Conservation (phyloP, 805 yeast species). For the Barnettozyma botsteinii region DNA sequence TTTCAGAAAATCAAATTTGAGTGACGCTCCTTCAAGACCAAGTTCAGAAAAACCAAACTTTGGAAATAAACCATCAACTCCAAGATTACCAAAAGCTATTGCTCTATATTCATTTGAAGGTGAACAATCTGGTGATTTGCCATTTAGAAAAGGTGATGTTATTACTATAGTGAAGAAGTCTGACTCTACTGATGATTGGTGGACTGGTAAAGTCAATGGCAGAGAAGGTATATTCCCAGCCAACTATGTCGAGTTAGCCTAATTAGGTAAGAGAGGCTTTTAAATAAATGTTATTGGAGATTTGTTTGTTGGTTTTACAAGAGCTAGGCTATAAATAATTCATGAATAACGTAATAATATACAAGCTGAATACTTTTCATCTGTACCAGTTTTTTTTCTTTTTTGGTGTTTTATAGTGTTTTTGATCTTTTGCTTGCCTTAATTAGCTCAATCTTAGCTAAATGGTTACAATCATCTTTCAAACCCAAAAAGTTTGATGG, state of each 20-base stretch:
- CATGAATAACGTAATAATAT: background rate
- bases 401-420: background rate
- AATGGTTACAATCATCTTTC: slow-evolving; percentile 18
- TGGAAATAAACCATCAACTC: slow-evolving; percentile 21
- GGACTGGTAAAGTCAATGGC: slow-evolving; percentile 91
- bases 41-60: slow-evolving; percentile 37
- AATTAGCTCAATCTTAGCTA: too few relatives aligned
- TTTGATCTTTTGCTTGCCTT: too few relatives aligned
- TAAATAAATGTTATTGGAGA: too few relatives aligned
- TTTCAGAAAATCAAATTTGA: slow-evolving; percentile 36
- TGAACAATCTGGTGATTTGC: slow-evolving; percentile 87
- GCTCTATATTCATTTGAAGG: slow-evolving; percentile 88
- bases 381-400: too few relatives aligned
- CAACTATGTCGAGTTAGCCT: slow-evolving; percentile 78
- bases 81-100: slow-evolving; percentile 67
- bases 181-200: slow-evolving; percentile 93
- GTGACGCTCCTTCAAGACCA: slow-evolving; percentile 35
- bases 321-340: too few relatives aligned
- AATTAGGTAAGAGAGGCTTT: background rate
- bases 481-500: slow-evolving; percentile 23
- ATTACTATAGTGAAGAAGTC: slow-evolving; percentile 82
- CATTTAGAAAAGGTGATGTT: slow-evolving; percentile 92
- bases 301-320: too few relatives aligned
- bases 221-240: slow-evolving; percentile 95
- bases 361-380: background rate